Evolutionary conservation across 345 rosid genomes (phyloP).

Genomic region (Syzygium grande): DNA sequence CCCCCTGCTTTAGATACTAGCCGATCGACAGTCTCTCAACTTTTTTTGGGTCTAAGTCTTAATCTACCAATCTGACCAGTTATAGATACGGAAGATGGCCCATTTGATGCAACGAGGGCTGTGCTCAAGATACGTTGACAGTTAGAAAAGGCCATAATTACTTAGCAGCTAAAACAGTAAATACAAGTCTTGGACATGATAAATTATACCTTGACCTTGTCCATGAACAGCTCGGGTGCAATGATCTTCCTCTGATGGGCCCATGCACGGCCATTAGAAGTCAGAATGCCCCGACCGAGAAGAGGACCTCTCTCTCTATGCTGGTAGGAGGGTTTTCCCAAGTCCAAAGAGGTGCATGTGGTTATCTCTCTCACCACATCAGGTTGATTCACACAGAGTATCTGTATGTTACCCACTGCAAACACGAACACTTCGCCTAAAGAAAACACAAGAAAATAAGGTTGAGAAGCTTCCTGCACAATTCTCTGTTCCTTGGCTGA

Average conservation of each 20-base stretch:
- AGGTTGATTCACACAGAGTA: conserved; percentile 1
- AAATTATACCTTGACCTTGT: conserved; percentile 13
- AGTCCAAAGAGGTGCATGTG: conserved; percentile 9
- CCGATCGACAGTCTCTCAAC: background rate
- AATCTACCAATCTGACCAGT: background rate
- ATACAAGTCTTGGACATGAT: background rate
- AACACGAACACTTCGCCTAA: background rate
- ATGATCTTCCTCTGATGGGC: conserved; percentile 20
- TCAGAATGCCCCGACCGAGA: conserved; percentile 17
- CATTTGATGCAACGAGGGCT: background rate
- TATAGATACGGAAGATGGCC: background rate
- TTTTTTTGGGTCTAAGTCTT: background rate
- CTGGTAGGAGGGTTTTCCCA: conserved; percentile 19
- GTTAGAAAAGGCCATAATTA: background rate
- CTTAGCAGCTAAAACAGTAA: background rate
- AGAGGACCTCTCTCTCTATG: conserved; percentile 8
- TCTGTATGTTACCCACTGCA: background rate
- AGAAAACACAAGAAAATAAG: background rate
- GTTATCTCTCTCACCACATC: conserved; percentile 17
- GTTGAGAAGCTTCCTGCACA: background rate
- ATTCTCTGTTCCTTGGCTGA: background rate
- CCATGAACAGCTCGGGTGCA: conserved; percentile 15
- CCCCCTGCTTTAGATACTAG: background rate
- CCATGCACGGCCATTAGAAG: conserved; percentile 17
- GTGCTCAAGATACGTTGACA: background rate